Evolutionary conservation across 495 filamentous ascomycete species (phyloP).

Genomic region (Xylaria grammica): DNA sequence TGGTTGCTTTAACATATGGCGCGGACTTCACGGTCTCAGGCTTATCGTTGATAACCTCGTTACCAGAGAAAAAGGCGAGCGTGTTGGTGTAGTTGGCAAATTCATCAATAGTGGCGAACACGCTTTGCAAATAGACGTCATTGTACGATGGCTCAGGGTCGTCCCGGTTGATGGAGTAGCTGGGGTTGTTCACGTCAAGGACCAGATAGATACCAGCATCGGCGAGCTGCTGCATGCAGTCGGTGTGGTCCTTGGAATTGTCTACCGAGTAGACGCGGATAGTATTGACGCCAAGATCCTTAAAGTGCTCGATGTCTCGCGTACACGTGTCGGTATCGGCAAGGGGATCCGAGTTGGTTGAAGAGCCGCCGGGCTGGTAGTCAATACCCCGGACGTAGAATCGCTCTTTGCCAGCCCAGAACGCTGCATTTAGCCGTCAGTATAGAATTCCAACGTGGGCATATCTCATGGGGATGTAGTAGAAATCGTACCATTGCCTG

Average conservation of each 20-base stretch:
- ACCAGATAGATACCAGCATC: slow-evolving; percentile 92
- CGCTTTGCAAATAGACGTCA: slow-evolving; percentile 84
- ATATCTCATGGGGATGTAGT: neutral
- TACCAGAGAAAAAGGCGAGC: slow-evolving; percentile 93
- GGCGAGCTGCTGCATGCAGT: slow-evolving; percentile 81
- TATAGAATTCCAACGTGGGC: neutral
- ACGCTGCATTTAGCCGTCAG: slow-evolving; percentile 59
- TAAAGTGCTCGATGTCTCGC: slow-evolving; percentile 84
- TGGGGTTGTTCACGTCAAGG: slow-evolving; percentile 71
- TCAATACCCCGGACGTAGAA: slow-evolving; percentile 97
- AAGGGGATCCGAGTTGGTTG: slow-evolving; percentile 77
- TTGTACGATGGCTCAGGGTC: slow-evolving; percentile 85
- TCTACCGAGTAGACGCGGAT: slow-evolving; percentile 93
- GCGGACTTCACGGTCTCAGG: slow-evolving; percentile 71
- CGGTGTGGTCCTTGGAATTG: slow-evolving; percentile 80
- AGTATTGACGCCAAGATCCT: slow-evolving; percentile 86
- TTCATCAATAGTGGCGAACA: slow-evolving; percentile 90
- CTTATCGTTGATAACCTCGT: slow-evolving; percentile 92
- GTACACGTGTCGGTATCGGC: slow-evolving; percentile 71
- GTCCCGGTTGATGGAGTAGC: slow-evolving; percentile 79
- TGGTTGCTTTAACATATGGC: slow-evolving; percentile 91
- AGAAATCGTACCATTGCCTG: slow-evolving; percentile 50
- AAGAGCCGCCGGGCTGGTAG: slow-evolving; percentile 92
- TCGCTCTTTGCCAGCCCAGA: slow-evolving; percentile 80
- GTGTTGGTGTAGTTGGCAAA: slow-evolving; percentile 90